Base-by-base conservation (phyloP, 306 rosid species). In the Calophaca sinica region DNA sequence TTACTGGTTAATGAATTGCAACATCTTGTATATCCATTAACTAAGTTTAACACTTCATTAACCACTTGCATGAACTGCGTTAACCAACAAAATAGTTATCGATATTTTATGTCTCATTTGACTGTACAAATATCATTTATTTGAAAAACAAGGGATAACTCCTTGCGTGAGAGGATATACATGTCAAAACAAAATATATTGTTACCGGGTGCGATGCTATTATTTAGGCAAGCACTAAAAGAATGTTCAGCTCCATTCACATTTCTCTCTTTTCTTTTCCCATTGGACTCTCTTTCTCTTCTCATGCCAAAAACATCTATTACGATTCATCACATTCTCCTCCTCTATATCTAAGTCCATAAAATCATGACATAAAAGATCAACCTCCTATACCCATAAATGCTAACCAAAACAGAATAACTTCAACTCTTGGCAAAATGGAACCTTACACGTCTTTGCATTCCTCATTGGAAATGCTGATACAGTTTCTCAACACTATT, bases 221-320 rank as follows among this genome's bases (percentile, higher is more conserved):
- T 41, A 51, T 69, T 74, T 26, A 42, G 73, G 84, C 5, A 79
- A 79, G 62, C 81, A 86, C 80, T 28, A 35, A 82, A 68, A 62
- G 79, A 78, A 79, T 82, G 79, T 5, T 20, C 36, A 46, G 6
- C 65, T 74, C 64, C 64, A 60, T 60, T 39, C 77, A 76, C 32
- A 62, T 78, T 58, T 55, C 35, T 46, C 62, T 26, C 58, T 42
- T 14, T 74, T 70, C 77, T 36, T 82, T 79, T 60, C 82, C 83
- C 50, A 32, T 14, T 26, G 66, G 35, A 60, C 73, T 81, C 64
- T 70, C 74, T 75, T 58, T 53, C 81, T 53, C 69, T 32, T 8
- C 53, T 75, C 84, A 42, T 74, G 72, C 65, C 62, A 62, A 45
- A 59, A 59, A 74, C 61, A 58, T 32, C 58, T 51, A 29, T 44